Evolutionary conservation across 2,329 filamentous ascomycete genomes (phyloP).

Genomic region (Talaromyces marneffei): DNA sequence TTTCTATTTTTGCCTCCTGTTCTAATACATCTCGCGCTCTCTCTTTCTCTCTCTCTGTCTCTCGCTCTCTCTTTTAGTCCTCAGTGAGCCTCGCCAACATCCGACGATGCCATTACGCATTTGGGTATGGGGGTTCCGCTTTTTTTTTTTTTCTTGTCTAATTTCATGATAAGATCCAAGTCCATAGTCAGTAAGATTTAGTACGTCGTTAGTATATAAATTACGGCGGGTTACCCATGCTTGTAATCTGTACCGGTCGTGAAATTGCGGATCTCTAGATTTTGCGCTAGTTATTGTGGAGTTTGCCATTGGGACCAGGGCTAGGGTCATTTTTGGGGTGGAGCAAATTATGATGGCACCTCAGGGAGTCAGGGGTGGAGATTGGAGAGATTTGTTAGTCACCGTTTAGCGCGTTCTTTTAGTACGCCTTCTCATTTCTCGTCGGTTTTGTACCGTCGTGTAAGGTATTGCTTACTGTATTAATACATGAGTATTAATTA

Average conservation of each 20-base stretch:
- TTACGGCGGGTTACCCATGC: conserved; percentile 1
- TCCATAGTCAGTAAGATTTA: not conserved
- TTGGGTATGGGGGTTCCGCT: not conserved
- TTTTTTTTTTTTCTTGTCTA: conserved; percentile 3
- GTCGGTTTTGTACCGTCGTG: not conserved
- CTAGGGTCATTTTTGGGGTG: conserved; percentile 5
- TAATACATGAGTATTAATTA: not conserved
- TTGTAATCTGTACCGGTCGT: conserved; percentile 7
- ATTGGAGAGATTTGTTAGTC: not conserved
- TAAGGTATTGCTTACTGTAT: not conserved
- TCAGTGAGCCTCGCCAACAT: not conserved
- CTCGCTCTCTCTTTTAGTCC: not conserved
- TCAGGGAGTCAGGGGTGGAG: not conserved
- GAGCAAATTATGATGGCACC: conserved; percentile 8
- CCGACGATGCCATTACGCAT: not conserved
- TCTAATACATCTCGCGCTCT: no score
- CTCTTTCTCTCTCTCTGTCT: not conserved
- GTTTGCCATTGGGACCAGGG: not conserved
- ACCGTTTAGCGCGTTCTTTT: not conserved
- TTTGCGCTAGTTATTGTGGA: conserved; percentile 3
- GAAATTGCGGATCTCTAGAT: conserved; percentile 12
- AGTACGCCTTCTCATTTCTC: not conserved
- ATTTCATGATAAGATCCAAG: conserved; percentile 8
- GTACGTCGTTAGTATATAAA: not conserved
- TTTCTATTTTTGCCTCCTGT: not conserved